Evolutionary conservation across 495 filamentous ascomycete species (phyloP).

Genomic region (Schizothecium vesticola): DNA sequence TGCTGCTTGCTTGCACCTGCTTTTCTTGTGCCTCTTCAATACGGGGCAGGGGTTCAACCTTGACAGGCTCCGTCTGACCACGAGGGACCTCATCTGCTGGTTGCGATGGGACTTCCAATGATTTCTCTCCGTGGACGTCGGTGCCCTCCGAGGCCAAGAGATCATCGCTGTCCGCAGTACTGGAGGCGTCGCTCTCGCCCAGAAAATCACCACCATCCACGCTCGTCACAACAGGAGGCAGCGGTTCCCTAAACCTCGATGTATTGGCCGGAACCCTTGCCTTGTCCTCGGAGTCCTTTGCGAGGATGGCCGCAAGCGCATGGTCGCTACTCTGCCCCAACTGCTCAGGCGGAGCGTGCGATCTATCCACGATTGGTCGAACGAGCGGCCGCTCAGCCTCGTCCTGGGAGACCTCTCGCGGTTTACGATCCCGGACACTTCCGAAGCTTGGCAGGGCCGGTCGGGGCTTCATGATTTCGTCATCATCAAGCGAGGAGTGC

Average conservation of each 20-base stretch:
- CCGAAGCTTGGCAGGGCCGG: conserved; percentile 80
- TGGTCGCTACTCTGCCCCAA: conserved; percentile 59
- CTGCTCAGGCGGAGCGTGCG: conserved; percentile 16
- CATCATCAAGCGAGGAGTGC: conserved; percentile 45
- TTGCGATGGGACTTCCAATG: neutral
- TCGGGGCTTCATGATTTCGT: conserved; percentile 69
- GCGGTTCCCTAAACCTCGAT: conserved; percentile 49
- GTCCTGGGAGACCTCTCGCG: conserved; percentile 25
- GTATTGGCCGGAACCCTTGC: conserved; percentile 42
- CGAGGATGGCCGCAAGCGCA: conserved; percentile 54
- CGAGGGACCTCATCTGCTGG: neutral
- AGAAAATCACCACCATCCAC: conserved; percentile 56
- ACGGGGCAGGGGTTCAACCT: neutral
- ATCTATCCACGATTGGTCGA: conserved; percentile 36
- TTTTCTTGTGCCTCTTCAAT: neutral
- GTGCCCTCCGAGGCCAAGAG: conserved; percentile 2
- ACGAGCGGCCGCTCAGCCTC: conserved; percentile 47
- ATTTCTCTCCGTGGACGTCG: neutral
- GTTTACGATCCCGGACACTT: conserved; percentile 58
- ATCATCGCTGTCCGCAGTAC: conserved; percentile 17
- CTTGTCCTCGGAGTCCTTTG: conserved; percentile 40
- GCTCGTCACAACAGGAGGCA: conserved; percentile 62
- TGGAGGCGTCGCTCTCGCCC: conserved; percentile 39
- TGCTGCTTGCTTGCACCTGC: conserved; percentile 6
- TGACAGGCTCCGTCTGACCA: neutral